phyloP scores from a whole-genome alignment of 495 filamentous ascomycete species.

The Pyronema omphalodes region DNA sequence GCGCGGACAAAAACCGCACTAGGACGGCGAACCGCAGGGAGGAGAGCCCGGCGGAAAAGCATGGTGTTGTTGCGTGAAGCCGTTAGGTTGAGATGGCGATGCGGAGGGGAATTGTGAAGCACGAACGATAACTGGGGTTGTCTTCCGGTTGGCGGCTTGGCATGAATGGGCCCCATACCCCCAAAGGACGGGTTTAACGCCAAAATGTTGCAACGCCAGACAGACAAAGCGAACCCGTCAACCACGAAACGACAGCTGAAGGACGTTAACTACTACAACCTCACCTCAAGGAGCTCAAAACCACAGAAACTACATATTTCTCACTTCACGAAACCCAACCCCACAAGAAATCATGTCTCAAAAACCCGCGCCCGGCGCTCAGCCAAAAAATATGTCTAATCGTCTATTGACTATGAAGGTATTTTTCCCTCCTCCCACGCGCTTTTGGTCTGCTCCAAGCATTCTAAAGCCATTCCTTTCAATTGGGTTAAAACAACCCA shows the following conservation, averaged over 20 bases:
- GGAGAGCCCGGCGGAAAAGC: slow-evolving; percentile 12
- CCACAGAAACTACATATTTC: slow-evolving; percentile 27
- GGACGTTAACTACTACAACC: neutral
- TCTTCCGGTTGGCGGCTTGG: slow-evolving; percentile 1
- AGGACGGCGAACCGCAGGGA: slow-evolving; percentile 25
- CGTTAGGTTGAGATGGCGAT: slow-evolving; percentile 8
- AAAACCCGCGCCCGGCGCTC: slow-evolving; percentile 19
- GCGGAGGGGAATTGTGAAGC: slow-evolving; percentile 4
- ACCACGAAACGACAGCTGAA: neutral
- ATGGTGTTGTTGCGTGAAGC: slow-evolving; percentile 3
- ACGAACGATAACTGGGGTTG: neutral
- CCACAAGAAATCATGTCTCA: no score
- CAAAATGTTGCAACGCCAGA: neutral
- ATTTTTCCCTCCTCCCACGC: neutral
- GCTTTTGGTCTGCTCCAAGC: neutral
- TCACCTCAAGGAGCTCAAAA: neutral
- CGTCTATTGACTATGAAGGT: slow-evolving; percentile 85
- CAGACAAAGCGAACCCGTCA: neutral
- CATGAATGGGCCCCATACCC: neutral
- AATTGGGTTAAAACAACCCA: no score
- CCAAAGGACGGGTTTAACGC: neutral
- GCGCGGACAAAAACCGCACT: slow-evolving; percentile 32
- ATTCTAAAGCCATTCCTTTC: no score
- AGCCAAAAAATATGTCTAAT: slow-evolving; percentile 66
- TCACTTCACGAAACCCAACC: slow-evolving; percentile 13